These are phyloP conservation scores for Fragaria ananassa DNA, from an alignment of 306 rosid genomes.

Conservation along the genomic window DNA sequence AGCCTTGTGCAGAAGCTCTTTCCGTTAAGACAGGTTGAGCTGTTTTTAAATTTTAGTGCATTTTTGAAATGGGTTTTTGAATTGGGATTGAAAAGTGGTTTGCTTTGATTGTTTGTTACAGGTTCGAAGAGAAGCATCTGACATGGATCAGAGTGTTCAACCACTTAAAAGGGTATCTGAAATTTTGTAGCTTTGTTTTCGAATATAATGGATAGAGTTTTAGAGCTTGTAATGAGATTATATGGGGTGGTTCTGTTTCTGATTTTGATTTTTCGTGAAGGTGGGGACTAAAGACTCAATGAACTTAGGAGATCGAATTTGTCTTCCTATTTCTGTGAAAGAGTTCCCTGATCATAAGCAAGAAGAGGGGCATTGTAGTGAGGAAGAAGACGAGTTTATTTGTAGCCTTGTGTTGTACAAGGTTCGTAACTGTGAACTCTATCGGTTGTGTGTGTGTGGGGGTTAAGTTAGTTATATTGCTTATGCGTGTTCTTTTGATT, in stretches of 20 bases:
- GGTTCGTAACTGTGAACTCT: conserved; percentile 41
- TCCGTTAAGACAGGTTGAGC: conserved; percentile 63
- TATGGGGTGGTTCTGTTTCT: conserved; percentile 13
- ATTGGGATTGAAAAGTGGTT: background rate
- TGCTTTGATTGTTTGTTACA: conserved; percentile 12
- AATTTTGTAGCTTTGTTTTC: background rate
- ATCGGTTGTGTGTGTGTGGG: background rate
- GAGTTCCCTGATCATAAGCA: conserved; percentile 34
- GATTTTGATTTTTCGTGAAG: conserved; percentile 34
- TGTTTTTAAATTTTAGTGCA: background rate
- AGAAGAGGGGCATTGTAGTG: conserved; percentile 34
- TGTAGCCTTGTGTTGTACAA: conserved; percentile 57
- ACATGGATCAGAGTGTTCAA: conserved; percentile 17
- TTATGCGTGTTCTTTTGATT: conserved; percentile 8
- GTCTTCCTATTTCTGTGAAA: conserved; percentile 65
- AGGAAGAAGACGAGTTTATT: conserved; percentile 52
- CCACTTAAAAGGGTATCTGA: conserved; percentile 50
- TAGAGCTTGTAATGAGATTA: background rate
- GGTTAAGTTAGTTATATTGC: background rate
- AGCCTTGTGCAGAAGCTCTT: conserved; percentile 86
- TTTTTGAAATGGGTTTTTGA: background rate
- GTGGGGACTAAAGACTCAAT: conserved; percentile 69
- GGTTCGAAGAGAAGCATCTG: conserved; percentile 59
- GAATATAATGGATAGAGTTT: background rate
- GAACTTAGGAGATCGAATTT: conserved; percentile 58